Evolutionary conservation across 768 basidiomycete species (phyloP).

Genomic region (Boletus vermiculosoides): DNA sequence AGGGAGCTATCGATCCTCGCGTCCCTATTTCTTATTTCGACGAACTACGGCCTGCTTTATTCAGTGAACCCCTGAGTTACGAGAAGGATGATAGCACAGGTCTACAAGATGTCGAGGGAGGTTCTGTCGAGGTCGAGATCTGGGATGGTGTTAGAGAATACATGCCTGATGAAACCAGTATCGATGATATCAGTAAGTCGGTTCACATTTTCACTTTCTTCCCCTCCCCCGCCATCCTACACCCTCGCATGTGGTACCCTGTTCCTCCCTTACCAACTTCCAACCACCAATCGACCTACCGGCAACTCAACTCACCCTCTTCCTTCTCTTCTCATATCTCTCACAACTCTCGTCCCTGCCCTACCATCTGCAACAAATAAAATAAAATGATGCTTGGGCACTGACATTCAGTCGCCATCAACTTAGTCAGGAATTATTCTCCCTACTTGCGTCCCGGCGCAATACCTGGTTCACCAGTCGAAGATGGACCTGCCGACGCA

Average conservation of each 20-base stretch:
- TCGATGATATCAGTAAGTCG: slow-evolving; percentile 86
- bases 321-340: slow-evolving; percentile 24
- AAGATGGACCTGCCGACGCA: slow-evolving; percentile 6
- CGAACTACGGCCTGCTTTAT: slow-evolving; percentile 66
- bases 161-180: slow-evolving; percentile 63
- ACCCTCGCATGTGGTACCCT: slow-evolving; percentile 16
- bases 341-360: slow-evolving; percentile 35
- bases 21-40: slow-evolving; percentile 80
- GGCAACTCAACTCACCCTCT: slow-evolving; percentile 25
- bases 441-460: slow-evolving; percentile 61
- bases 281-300: slow-evolving; percentile 28
- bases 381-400: slow-evolving; percentile 42
- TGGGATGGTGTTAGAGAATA: slow-evolving; percentile 73
- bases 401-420: slow-evolving; percentile 79
- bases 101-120: neutral
- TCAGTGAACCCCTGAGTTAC: slow-evolving; percentile 27
- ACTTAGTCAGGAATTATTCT: slow-evolving; percentile 91
- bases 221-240: slow-evolving; percentile 23
- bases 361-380: slow-evolving; percentile 22
- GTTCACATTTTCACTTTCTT: slow-evolving; percentile 19
- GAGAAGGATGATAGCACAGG: neutral
- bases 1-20: slow-evolving; percentile 82
- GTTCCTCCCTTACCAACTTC: slow-evolving; percentile 25
- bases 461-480: slow-evolving; percentile 13
- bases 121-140: slow-evolving; percentile 59